Evolutionary conservation across 805 yeast genomes (phyloP).

Genomic region (Starmerella gropengiesseri): DNA sequence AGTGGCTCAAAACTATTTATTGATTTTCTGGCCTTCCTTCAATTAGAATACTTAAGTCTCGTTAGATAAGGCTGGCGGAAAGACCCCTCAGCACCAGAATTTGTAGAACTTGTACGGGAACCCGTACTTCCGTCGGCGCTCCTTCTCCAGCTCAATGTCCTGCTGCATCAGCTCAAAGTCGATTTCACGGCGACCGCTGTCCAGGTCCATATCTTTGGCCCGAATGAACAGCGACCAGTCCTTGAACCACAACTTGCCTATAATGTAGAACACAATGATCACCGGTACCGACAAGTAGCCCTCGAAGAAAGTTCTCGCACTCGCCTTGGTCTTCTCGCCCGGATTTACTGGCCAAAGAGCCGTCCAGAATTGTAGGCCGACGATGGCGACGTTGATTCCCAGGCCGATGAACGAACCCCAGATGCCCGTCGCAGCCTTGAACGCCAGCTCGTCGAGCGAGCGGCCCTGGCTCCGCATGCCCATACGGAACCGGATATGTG

Average conservation of each 20-base stretch:
- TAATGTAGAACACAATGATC: constrained; percentile 36
- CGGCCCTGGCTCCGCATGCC: constrained; percentile 58
- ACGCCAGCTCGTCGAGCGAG: constrained; percentile 55
- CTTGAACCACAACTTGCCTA: constrained; percentile 41
- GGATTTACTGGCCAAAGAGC: constrained; percentile 67
- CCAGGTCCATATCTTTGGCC: constrained; percentile 46
- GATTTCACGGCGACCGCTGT: constrained; percentile 49
- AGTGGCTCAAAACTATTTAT: too few species aligned
- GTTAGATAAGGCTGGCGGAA: too few species aligned
- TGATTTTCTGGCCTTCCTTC: too few species aligned
- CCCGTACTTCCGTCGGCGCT: constrained; percentile 1
- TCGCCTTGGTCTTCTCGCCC: too few species aligned
- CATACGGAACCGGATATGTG: constrained; percentile 57
- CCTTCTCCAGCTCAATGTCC: constrained; percentile 6
- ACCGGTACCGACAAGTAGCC: constrained; percentile 42
- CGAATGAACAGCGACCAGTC: constrained; percentile 32
- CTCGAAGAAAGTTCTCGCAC: constrained; percentile 50
- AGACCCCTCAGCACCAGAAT: constrained; percentile 18
- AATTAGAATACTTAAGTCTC: too few species aligned
- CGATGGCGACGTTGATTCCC: constrained; percentile 45
- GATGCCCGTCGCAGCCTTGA: constrained; percentile 55
- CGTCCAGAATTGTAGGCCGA: constrained; percentile 72
- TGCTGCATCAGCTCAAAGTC: constrained; percentile 27
- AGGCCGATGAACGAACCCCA: constrained; percentile 58
- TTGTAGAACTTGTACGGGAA: constrained; percentile 7